These are phyloP conservation scores for Carallia brachiata DNA, from an alignment of 345 rosid species.

Conservation along the genomic window DNA sequence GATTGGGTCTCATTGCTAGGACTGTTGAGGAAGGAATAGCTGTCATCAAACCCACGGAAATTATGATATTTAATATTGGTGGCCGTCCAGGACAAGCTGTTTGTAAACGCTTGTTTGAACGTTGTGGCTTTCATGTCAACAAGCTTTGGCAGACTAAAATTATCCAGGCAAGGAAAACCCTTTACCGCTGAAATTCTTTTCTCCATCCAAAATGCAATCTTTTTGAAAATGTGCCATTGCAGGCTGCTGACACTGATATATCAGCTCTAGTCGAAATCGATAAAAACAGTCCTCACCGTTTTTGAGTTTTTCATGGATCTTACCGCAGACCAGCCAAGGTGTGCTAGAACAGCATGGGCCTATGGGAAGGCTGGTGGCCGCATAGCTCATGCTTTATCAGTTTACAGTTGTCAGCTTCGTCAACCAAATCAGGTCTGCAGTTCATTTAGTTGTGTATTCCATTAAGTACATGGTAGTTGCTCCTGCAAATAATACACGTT, in stretches of 20 bases:
- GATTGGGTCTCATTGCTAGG: conserved; percentile 92
- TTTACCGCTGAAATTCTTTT: conserved; percentile 14
- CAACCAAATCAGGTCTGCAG: conserved; percentile 72
- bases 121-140: conserved; percentile 74
- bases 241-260: conserved; percentile 98
- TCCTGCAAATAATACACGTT: not conserved
- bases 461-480: not conserved
- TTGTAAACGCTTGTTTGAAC: conserved; percentile 90
- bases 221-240: conserved; percentile 36
- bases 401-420: conserved; percentile 88
- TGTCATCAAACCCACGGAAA: conserved; percentile 86
- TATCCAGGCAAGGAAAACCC: conserved; percentile 58
- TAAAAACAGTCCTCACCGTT: conserved; percentile 94
- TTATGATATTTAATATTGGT: conserved; percentile 98
- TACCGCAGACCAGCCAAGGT: conserved; percentile 85
- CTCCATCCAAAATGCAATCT: conserved; percentile 13
- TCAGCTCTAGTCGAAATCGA: conserved; percentile 97
- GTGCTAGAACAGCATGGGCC: conserved; percentile 99
- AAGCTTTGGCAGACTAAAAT: conserved; percentile 96
- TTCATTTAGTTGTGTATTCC: conserved; percentile 5
- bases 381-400: conserved; percentile 94
- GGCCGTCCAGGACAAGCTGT: conserved; percentile 97
- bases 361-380: conserved; percentile 90
- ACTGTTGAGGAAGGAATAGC: conserved; percentile 98
- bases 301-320: conserved; percentile 98